These are phyloP conservation scores for Erigeron canadensis DNA, from an alignment of 129 eudicot species.

Conservation along the genomic window DNA sequence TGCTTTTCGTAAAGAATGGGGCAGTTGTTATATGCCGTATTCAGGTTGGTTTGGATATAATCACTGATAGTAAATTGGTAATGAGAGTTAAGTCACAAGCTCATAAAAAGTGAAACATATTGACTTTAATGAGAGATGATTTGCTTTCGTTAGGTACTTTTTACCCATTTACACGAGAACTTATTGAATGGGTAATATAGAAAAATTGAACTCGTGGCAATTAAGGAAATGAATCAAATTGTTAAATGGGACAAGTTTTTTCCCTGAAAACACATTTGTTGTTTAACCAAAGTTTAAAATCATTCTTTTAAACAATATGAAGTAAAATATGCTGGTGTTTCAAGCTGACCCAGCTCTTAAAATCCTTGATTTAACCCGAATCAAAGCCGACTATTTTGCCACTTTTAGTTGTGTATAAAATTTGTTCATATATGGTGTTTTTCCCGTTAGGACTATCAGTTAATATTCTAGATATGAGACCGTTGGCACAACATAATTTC, in stretches of 20 bases:
- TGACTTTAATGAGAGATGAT: too few relatives aligned
- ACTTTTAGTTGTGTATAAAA: neutral
- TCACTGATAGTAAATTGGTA: too few relatives aligned
- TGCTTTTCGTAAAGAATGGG: slow-evolving; percentile 81
- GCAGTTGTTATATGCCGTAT: slow-evolving; percentile 82
- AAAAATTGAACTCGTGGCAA: too few relatives aligned
- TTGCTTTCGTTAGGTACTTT: too few relatives aligned
- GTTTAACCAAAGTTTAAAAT: too few relatives aligned
- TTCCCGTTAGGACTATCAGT: neutral
- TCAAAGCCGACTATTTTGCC: neutral
- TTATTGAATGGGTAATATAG: too few relatives aligned
- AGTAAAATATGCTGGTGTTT: neutral
- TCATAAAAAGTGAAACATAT: too few relatives aligned
- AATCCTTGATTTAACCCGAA: neutral
- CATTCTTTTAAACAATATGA: neutral
- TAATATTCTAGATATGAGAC: neutral
- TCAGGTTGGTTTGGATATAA: slow-evolving; percentile 49
- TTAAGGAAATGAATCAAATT: too few relatives aligned
- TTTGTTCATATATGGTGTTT: neutral
- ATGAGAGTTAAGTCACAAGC: too few relatives aligned
- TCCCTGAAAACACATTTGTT: too few relatives aligned
- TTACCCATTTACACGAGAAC: too few relatives aligned
- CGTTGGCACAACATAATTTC: neutral
- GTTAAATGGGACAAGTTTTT: too few relatives aligned
- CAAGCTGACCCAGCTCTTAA: neutral